A percentile compares a stretch with the other conserved stretches of the same genome.
These are phyloP conservation scores for Boletus coccyginus DNA, from an alignment of 768 basidiomycete genomes.

Conservation along the genomic window DNA sequence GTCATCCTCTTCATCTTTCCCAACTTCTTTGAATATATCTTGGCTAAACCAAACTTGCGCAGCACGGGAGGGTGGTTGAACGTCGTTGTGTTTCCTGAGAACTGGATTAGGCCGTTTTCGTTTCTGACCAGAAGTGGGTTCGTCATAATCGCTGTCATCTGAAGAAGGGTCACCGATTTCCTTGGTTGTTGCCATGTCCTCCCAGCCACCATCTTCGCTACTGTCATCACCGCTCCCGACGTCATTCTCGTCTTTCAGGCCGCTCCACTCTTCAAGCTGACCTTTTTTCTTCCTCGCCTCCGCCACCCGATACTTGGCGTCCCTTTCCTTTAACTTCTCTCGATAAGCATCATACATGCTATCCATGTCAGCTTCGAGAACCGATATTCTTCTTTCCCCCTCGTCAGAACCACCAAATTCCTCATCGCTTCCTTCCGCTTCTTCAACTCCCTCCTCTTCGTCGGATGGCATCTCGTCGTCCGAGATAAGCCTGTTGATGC, in stretches of 20 bases:
- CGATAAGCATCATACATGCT: conserved; percentile 86
- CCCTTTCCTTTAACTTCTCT: conserved; percentile 73
- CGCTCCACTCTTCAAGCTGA: conserved; percentile 79
- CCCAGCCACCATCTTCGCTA: conserved; percentile 64
- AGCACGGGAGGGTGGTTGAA: conserved; percentile 47
- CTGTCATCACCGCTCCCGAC: conserved; percentile 39
- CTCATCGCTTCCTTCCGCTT: conserved; percentile 32
- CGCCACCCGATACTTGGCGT: conserved; percentile 83
- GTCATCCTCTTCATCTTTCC: conserved; percentile 34
- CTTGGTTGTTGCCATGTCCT: conserved; percentile 58
- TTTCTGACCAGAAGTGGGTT: conserved; percentile 36
- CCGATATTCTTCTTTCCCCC: conserved; percentile 52
- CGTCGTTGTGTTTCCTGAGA: conserved; percentile 35
- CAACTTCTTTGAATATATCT: conserved; percentile 68
- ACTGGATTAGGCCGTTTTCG: conserved; percentile 35
- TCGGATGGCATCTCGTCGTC: conserved; percentile 45
- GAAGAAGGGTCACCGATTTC: conserved; percentile 46
- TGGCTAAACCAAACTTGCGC: conserved; percentile 96
- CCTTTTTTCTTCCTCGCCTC: conserved; percentile 72
- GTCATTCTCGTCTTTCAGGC: conserved; percentile 52
- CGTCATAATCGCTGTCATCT: conserved; percentile 48
- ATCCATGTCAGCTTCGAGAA: conserved; percentile 85
- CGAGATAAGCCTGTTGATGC: conserved; percentile 35
- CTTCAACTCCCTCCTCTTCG: conserved; percentile 41
- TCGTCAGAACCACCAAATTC: conserved; percentile 61